Evolutionary conservation across 169 alveolate species (phyloP).

Genomic region (Cryptosporidium parvum): DNA sequence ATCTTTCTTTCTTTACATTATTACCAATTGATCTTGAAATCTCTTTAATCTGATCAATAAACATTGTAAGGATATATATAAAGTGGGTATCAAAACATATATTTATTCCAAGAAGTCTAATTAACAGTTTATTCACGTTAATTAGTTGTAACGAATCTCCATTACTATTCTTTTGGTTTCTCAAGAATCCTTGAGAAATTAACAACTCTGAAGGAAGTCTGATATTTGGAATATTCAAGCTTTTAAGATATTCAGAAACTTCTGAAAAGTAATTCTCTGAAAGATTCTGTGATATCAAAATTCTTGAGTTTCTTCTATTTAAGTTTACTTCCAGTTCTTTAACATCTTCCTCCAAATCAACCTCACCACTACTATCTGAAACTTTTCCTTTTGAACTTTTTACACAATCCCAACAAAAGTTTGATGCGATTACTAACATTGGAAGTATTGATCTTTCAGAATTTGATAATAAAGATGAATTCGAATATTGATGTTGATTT

Average conservation of each 20-base stretch:
- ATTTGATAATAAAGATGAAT: not conserved
- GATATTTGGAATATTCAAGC: not conserved
- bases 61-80: conserved; percentile 54
- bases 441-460: conserved; percentile 18
- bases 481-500: not conserved
- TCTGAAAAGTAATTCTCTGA: conserved; percentile 31
- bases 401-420: conserved; percentile 25
- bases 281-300: conserved; percentile 1
- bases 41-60: conserved; percentile 50
- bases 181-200: not conserved
- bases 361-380: not conserved
- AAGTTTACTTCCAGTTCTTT: not conserved
- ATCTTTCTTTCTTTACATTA: not conserved
- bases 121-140: conserved; percentile 9
- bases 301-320: not conserved
- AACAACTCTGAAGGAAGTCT: not conserved
- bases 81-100: conserved; percentile 71
- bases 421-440: conserved; percentile 44
- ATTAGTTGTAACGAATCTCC: conserved; percentile 1
- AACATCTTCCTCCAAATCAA: not conserved
- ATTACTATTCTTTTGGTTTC: not conserved
- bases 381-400: not conserved
- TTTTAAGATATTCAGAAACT: conserved; percentile 21
- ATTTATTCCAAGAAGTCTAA: conserved; percentile 56
- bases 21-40: not conserved